These are phyloP conservation scores for Aspergillus egyptiacus DNA, from an alignment of 495 filamentous ascomycete species.

Conservation along the genomic window DNA sequence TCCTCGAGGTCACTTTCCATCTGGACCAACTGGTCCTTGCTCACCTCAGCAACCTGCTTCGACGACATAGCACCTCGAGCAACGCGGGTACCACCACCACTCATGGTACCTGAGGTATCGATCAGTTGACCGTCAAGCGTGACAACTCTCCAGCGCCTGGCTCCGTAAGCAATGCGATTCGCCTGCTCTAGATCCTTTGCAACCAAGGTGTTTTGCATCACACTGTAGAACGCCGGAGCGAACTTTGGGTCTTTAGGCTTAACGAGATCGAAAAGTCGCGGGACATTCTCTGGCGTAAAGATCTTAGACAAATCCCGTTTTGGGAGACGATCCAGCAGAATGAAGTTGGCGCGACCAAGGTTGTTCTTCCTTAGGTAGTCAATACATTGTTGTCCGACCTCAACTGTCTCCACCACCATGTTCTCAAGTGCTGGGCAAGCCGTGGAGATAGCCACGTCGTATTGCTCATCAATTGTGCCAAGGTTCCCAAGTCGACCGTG, in stretches of 20 bases:
- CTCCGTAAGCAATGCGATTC: conserved; percentile 92
- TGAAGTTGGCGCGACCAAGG: conserved; percentile 94
- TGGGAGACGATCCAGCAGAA: conserved; percentile 82
- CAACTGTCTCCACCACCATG: conserved; percentile 90
- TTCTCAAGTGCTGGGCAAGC: conserved; percentile 89
- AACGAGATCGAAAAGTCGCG: conserved; percentile 87
- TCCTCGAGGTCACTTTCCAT: conserved; percentile 81
- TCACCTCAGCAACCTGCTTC: conserved; percentile 77
- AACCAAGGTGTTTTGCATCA: conserved; percentile 88
- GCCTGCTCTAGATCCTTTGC: conserved; percentile 89
- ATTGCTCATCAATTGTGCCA: conserved; percentile 88
- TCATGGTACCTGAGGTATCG: conserved; percentile 97
- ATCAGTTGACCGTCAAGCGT: conserved; percentile 93
- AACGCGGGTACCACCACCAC: conserved; percentile 83
- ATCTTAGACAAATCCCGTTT: conserved; percentile 68
- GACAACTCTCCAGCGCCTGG: conserved; percentile 88
- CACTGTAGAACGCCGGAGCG: conserved; percentile 86
- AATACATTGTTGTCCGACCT: conserved; percentile 94
- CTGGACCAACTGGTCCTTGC: conserved; percentile 80
- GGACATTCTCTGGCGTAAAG: conserved; percentile 85
- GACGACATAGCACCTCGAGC: conserved; percentile 92
- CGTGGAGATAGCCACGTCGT: conserved; percentile 94
- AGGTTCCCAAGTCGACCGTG: conserved; percentile 93
- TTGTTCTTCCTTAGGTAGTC: conserved; percentile 97
- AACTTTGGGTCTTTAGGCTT: conserved; percentile 83